A percentile compares a stretch with the other conserved stretches of the same genome.
Evolutionary conservation across 768 basidiomycete species (phyloP).

Genomic region (Boletellus sp.): DNA sequence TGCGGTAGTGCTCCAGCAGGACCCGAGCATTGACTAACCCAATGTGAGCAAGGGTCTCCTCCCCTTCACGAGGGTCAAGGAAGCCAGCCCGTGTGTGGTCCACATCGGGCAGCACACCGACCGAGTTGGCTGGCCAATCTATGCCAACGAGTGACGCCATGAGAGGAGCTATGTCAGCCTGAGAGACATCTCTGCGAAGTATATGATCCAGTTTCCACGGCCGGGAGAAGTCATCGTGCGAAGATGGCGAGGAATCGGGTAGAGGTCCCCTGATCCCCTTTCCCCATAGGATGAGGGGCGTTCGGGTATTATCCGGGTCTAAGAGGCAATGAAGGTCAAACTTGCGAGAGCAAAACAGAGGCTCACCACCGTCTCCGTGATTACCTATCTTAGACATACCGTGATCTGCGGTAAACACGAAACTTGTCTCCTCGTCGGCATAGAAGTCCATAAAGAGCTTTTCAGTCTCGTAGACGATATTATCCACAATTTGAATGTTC

Average conservation of each 20-base stretch:
- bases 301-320: slow-evolving; percentile 88
- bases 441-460: slow-evolving; percentile 61
- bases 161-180: slow-evolving; percentile 76
- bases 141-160: slow-evolving; percentile 74
- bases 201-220: slow-evolving; percentile 60
- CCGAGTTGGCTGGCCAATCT: slow-evolving; percentile 77
- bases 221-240: slow-evolving; percentile 67
- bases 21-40: slow-evolving; percentile 67
- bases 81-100: slow-evolving; percentile 60
- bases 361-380: slow-evolving; percentile 80
- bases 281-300: slow-evolving; percentile 82
- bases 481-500: slow-evolving; percentile 77
- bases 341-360: neutral
- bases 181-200: slow-evolving; percentile 71
- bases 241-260: slow-evolving; percentile 48
- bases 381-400: slow-evolving; percentile 89
- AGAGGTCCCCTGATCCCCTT: slow-evolving; percentile 70
- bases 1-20: slow-evolving; percentile 70
- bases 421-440: slow-evolving; percentile 64
- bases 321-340: slow-evolving; percentile 4
- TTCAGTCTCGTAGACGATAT: slow-evolving; percentile 66
- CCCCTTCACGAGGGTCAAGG: slow-evolving; percentile 43
- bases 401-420: slow-evolving; percentile 83
- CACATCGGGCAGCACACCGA: slow-evolving; percentile 76
- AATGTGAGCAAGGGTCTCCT: slow-evolving; percentile 48